phyloP scores from a whole-genome alignment of 257 asterid species.

The Apocynum venetum region DNA sequence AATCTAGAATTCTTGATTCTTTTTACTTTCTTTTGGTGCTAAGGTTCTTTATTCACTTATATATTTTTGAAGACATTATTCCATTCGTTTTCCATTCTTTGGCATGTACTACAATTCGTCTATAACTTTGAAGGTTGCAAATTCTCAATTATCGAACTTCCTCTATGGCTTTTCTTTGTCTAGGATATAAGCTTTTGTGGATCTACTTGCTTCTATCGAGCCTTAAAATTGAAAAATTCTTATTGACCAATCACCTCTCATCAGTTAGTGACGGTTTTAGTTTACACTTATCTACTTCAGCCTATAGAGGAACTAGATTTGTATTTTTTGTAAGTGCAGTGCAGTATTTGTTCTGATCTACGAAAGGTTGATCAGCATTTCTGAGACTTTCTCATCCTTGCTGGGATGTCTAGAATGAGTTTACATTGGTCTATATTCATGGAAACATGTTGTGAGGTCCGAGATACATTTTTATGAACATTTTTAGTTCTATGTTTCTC shows the following conservation, averaged over 20 bases:
- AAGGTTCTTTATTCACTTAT: conserved; percentile 1
- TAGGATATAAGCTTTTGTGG: background rate
- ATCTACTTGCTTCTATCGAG: background rate
- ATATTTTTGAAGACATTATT: background rate
- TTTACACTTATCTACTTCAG: background rate
- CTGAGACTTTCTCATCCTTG: background rate
- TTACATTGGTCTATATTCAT: background rate
- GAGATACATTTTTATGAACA: background rate
- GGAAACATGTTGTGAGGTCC: background rate
- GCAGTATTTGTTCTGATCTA: too few species aligned
- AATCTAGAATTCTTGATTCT: background rate
- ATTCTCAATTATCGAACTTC: background rate
- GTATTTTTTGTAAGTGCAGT: background rate
- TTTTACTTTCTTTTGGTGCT: background rate
- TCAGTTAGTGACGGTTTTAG: background rate
- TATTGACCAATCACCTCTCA: background rate
- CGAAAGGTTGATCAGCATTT: background rate
- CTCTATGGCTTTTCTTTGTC: background rate
- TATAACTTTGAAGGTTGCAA: background rate
- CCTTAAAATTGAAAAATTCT: background rate
- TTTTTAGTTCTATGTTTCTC: background rate
- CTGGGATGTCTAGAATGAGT: background rate
- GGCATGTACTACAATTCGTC: background rate
- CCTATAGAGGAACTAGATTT: background rate
- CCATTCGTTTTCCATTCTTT: background rate